phyloP scores from a whole-genome alignment of 257 asterid species.

The Parsonsia alboflavescens region DNA sequence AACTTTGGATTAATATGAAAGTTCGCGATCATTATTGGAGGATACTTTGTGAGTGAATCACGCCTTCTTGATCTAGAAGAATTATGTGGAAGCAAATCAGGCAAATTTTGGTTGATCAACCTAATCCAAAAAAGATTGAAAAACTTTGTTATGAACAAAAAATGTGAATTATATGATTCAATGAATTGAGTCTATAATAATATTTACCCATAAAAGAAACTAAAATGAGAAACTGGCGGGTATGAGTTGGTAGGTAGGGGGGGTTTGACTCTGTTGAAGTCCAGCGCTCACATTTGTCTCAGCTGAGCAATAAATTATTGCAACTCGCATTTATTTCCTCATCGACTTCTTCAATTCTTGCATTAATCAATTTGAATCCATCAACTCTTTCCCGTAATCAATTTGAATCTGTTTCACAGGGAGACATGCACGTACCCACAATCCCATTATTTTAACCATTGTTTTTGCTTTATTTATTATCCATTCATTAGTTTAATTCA shows the following conservation, averaged over 20 bases:
- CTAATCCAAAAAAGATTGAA: no score
- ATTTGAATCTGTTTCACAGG: not conserved
- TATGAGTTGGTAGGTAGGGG: not conserved
- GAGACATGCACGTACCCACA: conserved; percentile 1
- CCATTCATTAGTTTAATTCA: not conserved
- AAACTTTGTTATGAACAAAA: no score
- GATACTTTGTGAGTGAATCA: no score
- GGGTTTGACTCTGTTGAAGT: conserved; percentile 18
- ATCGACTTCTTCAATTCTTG: not conserved
- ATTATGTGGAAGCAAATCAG: no score
- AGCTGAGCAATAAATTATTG: conserved; percentile 29
- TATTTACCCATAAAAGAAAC: no score
- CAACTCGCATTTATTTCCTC: conserved; percentile 28
- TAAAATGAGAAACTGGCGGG: no score
- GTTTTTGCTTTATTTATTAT: not conserved
- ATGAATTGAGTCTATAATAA: no score
- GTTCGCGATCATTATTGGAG: no score
- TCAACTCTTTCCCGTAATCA: not conserved
- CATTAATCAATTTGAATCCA: not conserved
- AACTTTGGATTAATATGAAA: no score
- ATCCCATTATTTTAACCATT: not conserved
- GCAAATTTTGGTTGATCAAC: no score
- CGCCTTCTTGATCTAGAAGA: no score
- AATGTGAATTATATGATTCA: no score
- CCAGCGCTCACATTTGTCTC: conserved; percentile 23